Evolutionary conservation across 2,329 filamentous ascomycete genomes (phyloP).

Genomic region (Aspergillus tubingensis): DNA sequence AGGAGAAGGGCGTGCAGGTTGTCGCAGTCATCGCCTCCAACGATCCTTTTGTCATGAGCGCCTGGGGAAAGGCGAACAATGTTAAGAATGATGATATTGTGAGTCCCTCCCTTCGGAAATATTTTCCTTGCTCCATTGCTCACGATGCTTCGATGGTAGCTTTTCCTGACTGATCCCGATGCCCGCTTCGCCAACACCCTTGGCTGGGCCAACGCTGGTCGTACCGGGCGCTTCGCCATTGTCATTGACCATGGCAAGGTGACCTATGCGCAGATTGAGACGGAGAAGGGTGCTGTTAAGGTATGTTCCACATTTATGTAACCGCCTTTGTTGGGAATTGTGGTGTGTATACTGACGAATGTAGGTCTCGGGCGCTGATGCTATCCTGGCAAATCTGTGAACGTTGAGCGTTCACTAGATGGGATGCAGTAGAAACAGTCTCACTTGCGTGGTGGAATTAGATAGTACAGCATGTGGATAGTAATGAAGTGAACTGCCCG

Average conservation of each 20-base stretch:
- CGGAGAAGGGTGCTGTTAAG: conserved; percentile 40
- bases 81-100: conserved; percentile 70
- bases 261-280: conserved; percentile 73
- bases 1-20: conserved; percentile 76
- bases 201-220: conserved; percentile 68
- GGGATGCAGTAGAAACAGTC: background rate
- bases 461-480: no score
- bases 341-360: background rate
- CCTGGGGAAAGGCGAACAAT: conserved; percentile 83
- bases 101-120: conserved; percentile 21
- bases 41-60: conserved; percentile 81
- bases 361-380: conserved; percentile 36
- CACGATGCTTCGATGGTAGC: conserved; percentile 36
- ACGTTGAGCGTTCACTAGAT: background rate
- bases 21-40: conserved; percentile 79
- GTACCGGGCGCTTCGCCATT: conserved; percentile 76
- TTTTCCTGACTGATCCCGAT: conserved; percentile 74
- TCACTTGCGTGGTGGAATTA: no score
- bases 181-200: conserved; percentile 72
- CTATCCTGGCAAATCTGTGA: conserved; percentile 37
- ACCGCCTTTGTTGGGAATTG: background rate
- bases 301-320: conserved; percentile 19
- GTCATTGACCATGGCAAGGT: conserved; percentile 81
- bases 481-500: no score
- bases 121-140: no score